Percentiles rank a stretch among this genome's conserved stretches.
phyloP scores from a whole-genome alignment of 257 asterid genomes.

The Lantana camara region DNA sequence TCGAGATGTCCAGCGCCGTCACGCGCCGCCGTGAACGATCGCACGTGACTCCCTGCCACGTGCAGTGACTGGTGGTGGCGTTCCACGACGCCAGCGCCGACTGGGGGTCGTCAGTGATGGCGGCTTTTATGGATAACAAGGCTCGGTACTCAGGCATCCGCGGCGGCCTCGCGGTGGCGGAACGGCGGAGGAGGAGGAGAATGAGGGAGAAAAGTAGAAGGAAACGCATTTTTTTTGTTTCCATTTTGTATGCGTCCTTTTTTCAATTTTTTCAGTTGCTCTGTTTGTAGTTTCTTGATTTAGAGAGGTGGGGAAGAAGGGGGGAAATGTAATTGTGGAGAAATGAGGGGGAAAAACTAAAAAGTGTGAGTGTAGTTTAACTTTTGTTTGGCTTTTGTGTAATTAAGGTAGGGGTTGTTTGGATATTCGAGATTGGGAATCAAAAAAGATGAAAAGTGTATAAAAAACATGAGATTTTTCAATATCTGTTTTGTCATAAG shows the following conservation, averaged over 20 bases:
- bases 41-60: conserved; percentile 69
- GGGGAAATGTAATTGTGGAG: not conserved
- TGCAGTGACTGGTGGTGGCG: conserved; percentile 50
- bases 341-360: conserved; percentile 2
- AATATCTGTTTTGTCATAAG: conserved; percentile 4
- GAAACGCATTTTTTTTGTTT: conserved; percentile 45
- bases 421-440: conserved; percentile 1
- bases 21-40: conserved; percentile 55
- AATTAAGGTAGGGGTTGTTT: not conserved
- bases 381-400: not conserved
- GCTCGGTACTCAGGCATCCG: conserved; percentile 51
- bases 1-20: conserved; percentile 53
- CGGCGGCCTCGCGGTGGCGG: conserved; percentile 31
- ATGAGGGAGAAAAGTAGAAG: conserved; percentile 42
- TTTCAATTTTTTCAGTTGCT: too few relatives aligned
- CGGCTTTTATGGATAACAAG: conserved; percentile 55
- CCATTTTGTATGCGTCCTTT: not conserved
- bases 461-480: conserved; percentile 7
- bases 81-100: conserved; percentile 56
- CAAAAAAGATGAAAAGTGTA: not conserved
- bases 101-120: conserved; percentile 62
- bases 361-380: conserved; percentile 11
- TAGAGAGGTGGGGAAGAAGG: not conserved
- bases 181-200: conserved; percentile 35
- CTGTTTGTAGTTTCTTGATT: not conserved